These are phyloP conservation scores for Diplodia seriata DNA, from an alignment of 2,329 filamentous ascomycete species.

Conservation along the genomic window DNA sequence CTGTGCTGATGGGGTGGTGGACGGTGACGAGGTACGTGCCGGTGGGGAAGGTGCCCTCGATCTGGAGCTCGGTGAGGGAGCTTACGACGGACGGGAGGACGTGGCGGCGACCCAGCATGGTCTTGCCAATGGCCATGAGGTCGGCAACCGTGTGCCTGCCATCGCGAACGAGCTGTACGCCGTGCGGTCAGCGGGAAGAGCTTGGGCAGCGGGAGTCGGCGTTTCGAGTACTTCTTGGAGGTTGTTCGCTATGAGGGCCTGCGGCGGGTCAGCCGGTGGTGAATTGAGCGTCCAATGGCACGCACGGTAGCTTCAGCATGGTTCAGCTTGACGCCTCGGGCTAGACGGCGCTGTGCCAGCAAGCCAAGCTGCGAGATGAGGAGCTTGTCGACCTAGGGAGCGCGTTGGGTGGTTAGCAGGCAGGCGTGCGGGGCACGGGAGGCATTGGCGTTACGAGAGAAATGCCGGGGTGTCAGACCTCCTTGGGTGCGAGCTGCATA, in stretches of 20 bases:
- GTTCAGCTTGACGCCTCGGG: slow-evolving; percentile 86
- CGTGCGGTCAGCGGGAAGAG: slow-evolving; percentile 6
- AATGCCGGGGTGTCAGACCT: slow-evolving; percentile 20
- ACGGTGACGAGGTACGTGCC: slow-evolving; percentile 96
- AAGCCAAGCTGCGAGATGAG: slow-evolving; percentile 86
- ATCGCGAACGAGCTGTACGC: slow-evolving; percentile 83
- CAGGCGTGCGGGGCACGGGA: background rate
- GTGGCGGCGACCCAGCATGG: slow-evolving; percentile 91
- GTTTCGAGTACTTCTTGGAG: slow-evolving; percentile 73
- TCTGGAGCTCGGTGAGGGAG: slow-evolving; percentile 83
- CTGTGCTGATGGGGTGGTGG: slow-evolving; percentile 83
- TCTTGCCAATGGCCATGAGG: slow-evolving; percentile 89
- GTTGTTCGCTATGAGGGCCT: slow-evolving; percentile 85
- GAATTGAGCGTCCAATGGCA: slow-evolving; percentile 30
- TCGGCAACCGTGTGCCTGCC: slow-evolving; percentile 89
- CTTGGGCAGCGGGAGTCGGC: background rate
- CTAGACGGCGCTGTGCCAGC: slow-evolving; percentile 85
- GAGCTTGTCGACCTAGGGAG: slow-evolving; percentile 87
- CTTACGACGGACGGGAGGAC: slow-evolving; percentile 82
- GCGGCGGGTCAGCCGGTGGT: slow-evolving; percentile 42
- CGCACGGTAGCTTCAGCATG: slow-evolving; percentile 83
- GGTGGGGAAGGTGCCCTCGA: slow-evolving; percentile 90
- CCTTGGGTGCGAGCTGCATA: slow-evolving; percentile 32
- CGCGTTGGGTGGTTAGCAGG: slow-evolving; percentile 8
- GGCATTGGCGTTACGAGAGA: slow-evolving; percentile 14